These are phyloP conservation scores for Jatropha multifida DNA, from an alignment of 441 rosid species.

Conservation along the genomic window DNA sequence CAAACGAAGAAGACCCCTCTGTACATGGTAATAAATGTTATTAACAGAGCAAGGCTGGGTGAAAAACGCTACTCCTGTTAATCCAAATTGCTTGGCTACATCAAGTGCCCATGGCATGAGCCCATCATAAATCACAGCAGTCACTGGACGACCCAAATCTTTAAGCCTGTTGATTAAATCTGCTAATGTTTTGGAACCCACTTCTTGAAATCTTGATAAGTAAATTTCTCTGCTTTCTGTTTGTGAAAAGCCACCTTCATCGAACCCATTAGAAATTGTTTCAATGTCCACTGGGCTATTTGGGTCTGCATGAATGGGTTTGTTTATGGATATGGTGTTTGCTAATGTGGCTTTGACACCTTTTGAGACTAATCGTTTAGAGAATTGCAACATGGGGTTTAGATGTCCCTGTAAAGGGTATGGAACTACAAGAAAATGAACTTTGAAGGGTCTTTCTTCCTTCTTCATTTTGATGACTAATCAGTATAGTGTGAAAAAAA, in stretches of 20 bases:
- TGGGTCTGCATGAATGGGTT: not conserved
- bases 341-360: constrained; percentile 32
- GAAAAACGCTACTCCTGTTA: constrained; percentile 28
- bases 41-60: constrained; percentile 39
- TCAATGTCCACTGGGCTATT: not conserved
- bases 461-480: not conserved
- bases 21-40: constrained; percentile 29
- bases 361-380: constrained; percentile 47
- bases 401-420: constrained; percentile 46
- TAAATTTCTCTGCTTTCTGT: constrained; percentile 17
- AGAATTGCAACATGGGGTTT: constrained; percentile 59
- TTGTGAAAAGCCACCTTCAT: constrained; percentile 10
- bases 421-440: constrained; percentile 32
- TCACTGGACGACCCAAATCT: not conserved
- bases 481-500: no score
- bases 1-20: constrained; percentile 26
- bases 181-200: constrained; percentile 19
- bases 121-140: constrained; percentile 17
- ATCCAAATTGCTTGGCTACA: constrained; percentile 33
- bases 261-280: constrained; percentile 24
- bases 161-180: constrained; percentile 20
- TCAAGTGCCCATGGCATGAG: constrained; percentile 37
- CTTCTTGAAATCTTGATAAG: not conserved
- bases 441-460: not conserved
- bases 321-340: constrained; percentile 14